Percentiles rank a stretch among this genome's conserved stretches.
phyloP scores from a whole-genome alignment of 202 grass and related monocot species.

The Schoenoplectus tabernaemontani region DNA sequence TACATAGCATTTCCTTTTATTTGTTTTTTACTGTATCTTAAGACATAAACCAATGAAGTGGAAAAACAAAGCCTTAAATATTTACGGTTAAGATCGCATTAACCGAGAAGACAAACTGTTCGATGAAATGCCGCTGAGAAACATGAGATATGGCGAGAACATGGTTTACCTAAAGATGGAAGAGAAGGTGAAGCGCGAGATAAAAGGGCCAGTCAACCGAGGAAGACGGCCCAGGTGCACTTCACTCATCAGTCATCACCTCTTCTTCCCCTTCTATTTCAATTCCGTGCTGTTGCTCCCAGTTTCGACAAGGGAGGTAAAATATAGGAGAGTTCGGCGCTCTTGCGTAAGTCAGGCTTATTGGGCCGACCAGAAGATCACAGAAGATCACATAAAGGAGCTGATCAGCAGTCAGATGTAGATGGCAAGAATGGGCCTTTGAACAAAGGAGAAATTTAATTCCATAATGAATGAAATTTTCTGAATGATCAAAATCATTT shows the following conservation, averaged over 20 bases:
- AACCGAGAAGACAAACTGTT: conserved; percentile 23
- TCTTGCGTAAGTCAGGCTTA: neutral
- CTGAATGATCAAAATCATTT: no score
- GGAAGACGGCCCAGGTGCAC: conserved; percentile 75
- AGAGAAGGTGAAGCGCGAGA: conserved; percentile 69
- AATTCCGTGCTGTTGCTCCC: neutral
- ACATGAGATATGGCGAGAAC: neutral
- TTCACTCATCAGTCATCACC: conserved; percentile 96
- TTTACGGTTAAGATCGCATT: neutral
- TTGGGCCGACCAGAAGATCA: no score
- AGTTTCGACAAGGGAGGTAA: neutral
- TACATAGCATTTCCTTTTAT: neutral
- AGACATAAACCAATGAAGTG: neutral
- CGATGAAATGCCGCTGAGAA: conserved; percentile 27
- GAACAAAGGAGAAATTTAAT: no score
- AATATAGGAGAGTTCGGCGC: neutral
- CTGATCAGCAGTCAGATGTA: conserved; percentile 32
- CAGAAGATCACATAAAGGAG: neutral
- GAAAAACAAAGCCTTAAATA: neutral
- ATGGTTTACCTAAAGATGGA: conserved; percentile 27
- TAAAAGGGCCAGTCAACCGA: conserved; percentile 29
- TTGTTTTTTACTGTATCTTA: no score
- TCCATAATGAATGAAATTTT: no score
- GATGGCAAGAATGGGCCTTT: conserved; percentile 35
- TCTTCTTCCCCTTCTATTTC: conserved; percentile 32